Conservation (phyloP, 768 basidiomycete genomes). For the Lactifluus echinatus region DNA sequence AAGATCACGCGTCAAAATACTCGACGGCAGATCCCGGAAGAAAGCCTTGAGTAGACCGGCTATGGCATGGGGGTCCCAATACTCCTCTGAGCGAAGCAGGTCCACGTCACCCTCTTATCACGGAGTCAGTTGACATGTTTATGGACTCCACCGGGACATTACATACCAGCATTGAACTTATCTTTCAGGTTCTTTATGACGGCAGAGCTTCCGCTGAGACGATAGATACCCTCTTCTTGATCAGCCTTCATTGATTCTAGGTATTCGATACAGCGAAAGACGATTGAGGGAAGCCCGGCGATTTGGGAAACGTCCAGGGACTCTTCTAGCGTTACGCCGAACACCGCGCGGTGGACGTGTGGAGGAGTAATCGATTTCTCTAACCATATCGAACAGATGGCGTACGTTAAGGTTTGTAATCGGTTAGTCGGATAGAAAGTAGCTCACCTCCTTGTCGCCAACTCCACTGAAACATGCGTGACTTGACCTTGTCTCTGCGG, state of each 20-base stretch:
- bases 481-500: slow-evolving; percentile 86
- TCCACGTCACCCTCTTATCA: slow-evolving; percentile 90
- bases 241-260: slow-evolving; percentile 91
- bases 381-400: slow-evolving; percentile 6
- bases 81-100: slow-evolving; percentile 78
- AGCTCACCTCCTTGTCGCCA: slow-evolving; percentile 46
- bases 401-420: slow-evolving; percentile 4
- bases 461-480: slow-evolving; percentile 79
- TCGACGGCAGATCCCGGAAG: slow-evolving; percentile 87
- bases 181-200: slow-evolving; percentile 93
- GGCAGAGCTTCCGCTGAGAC: slow-evolving; percentile 88
- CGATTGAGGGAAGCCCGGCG: slow-evolving; percentile 85
- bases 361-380: slow-evolving; percentile 32
- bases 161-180: slow-evolving; percentile 79
- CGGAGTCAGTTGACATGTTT: neutral
- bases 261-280: slow-evolving; percentile 94
- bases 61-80: slow-evolving; percentile 97
- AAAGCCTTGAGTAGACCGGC: slow-evolving; percentile 91
- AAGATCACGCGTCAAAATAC: slow-evolving; percentile 85
- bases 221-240: slow-evolving; percentile 95
- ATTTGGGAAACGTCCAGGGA: slow-evolving; percentile 84
- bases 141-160: neutral
- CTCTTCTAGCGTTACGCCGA: slow-evolving; percentile 82
- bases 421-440: neutral
- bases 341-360: slow-evolving; percentile 62